Evolutionary conservation across 2,329 filamentous ascomycete genomes (phyloP), one percentile per base, ranked within the genome.

Genomic region (Didymella keratinophila): DNA sequence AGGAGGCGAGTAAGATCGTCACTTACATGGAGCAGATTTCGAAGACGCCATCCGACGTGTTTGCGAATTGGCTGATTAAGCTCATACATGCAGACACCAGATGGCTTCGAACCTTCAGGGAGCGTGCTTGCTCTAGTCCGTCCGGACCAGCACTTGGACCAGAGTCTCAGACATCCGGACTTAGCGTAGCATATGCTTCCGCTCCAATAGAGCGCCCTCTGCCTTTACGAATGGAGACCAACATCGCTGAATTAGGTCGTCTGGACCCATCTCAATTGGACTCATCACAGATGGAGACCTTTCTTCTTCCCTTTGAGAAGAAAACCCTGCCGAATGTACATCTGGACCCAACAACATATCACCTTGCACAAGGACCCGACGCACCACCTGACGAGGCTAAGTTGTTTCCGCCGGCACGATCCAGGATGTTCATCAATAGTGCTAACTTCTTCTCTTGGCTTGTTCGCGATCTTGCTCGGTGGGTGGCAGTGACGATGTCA

Each of bases 51-150:
- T 71, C 67, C 1, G 67, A 70, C 14, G 60, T 63, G 1, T 69
- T 70, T 39, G 64, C 64, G 1, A 70, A 68, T 21, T 70, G 67
- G 67, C 39, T 71, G 0, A 56, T 70, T 8, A 71, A 64, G 48
- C 57, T 56, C 21, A 60, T 60, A 20, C 28, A 60, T 20, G 47
- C 34, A 23, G 43, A 45, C 25, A 39, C 57, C 21, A 43, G 43
- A 12, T 60, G 57, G 57, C 47, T 60, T n/a, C 47, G 37, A 34
- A 25, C 37, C 9, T 60, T 60, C 52, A 60, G 27, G 27, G 11
- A 4, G 12, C 57, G 57, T 36, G 44, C 50, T 18, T 48, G 49
- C 32, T 45, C 32, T 12, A 32, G 20, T 30, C 23, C 41, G 11
- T 34, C 32, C 23, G 27, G n/a, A 3, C 18, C 32, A 45, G 21